These are phyloP conservation scores for Vaccinium darrowii DNA, from an alignment of 148 eudicot genomes.

Conservation along the genomic window DNA sequence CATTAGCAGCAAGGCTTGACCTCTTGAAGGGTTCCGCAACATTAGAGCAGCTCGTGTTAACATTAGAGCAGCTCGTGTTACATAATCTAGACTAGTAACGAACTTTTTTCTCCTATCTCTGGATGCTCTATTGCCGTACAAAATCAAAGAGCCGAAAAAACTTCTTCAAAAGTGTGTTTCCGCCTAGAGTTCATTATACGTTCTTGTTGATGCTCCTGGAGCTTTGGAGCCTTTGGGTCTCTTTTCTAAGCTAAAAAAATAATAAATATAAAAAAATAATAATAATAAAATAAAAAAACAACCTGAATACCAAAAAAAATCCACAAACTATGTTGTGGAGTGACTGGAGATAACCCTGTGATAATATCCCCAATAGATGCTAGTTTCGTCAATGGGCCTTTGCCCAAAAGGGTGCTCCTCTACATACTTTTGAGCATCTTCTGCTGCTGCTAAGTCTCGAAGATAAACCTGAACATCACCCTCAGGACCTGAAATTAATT, in stretches of 20 bases:
- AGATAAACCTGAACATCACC: conserved; percentile 79
- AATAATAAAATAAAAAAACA: not conserved
- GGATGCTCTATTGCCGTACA: not conserved
- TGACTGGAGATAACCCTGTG: conserved; percentile 46
- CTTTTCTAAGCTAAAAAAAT: not conserved
- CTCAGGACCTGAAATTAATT: conserved; percentile 53
- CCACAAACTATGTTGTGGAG: not conserved
- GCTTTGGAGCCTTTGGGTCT: not conserved
- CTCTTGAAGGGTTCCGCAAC: not conserved
- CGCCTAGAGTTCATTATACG: not conserved
- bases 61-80: not conserved
- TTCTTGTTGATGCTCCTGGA: not conserved
- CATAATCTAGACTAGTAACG: not conserved
- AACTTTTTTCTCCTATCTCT: not conserved
- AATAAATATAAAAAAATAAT: not conserved
- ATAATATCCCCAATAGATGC: conserved; percentile 69
- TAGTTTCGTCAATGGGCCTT: conserved; percentile 60
- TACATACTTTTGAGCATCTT: conserved; percentile 57
- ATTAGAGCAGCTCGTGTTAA: not conserved
- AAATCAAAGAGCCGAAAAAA: not conserved
- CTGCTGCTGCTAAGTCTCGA: conserved; percentile 53
- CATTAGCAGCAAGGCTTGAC: not conserved
- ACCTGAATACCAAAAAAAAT: not conserved
- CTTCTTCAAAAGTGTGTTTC: not conserved
- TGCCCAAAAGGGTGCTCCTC: conserved; percentile 85